Conservation (phyloP, 2,329 filamentous ascomycete genomes). For the Aspergillus sp. region DNA sequence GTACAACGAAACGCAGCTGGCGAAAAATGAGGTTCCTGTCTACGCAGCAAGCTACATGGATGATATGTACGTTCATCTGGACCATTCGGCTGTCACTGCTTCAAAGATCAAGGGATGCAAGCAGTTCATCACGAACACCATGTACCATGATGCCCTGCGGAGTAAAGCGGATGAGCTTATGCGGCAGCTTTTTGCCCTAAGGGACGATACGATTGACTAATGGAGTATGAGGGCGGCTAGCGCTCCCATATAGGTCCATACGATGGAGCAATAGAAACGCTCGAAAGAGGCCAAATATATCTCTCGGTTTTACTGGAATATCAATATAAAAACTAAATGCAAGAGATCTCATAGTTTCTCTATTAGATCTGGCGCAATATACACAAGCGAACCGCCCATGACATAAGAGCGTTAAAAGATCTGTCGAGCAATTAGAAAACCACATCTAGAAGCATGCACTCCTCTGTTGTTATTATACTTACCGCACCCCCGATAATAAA, state of each 20-base stretch:
- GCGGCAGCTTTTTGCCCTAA: slow-evolving; percentile 63
- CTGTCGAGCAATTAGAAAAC: slow-evolving; percentile 7
- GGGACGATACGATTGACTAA: slow-evolving; percentile 60
- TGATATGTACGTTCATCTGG: slow-evolving; percentile 87
- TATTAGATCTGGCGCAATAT: too few species aligned
- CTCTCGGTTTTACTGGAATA: too few species aligned
- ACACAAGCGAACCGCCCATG: too few species aligned
- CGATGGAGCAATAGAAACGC: too few species aligned
- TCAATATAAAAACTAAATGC: too few species aligned
- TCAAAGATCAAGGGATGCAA: slow-evolving; percentile 65
- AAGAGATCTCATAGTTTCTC: too few species aligned
- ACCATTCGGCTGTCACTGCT: slow-evolving; percentile 65
- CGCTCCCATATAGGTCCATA: neutral
- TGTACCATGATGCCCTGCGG: slow-evolving; percentile 80
- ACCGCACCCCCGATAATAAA: slow-evolving; percentile 98
- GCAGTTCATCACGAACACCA: slow-evolving; percentile 73
- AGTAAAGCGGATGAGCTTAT: slow-evolving; percentile 68
- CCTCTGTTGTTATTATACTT: slow-evolving; percentile 10
- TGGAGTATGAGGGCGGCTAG: neutral
- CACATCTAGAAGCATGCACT: neutral
- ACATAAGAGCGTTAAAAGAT: slow-evolving; percentile 9
- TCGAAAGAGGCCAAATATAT: too few species aligned
- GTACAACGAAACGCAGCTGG: slow-evolving; percentile 66
- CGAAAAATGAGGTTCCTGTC: slow-evolving; percentile 70
- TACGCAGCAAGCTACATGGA: slow-evolving; percentile 78